Base-by-base conservation (phyloP, 2,329 filamentous ascomycete genomes). In the Neocatenulostroma microsporum region DNA sequence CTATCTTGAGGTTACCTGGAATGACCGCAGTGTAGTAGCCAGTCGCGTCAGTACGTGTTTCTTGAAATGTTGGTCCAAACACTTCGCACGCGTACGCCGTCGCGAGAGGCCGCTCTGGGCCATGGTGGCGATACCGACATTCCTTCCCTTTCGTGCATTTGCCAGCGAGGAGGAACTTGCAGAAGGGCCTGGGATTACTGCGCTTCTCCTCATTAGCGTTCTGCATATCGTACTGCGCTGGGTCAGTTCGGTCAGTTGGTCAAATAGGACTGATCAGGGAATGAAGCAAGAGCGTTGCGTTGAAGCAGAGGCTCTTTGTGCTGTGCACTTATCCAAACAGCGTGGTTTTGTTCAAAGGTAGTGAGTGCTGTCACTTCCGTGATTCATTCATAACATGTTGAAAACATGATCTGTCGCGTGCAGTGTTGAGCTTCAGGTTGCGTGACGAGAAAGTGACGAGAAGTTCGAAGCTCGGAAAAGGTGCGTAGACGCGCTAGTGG, bases 61-160 rank as follows among this genome's bases (percentile, higher is more conserved):
- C n/a, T n/a, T n/a, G n/a, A n/a, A n/a, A n/a, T n/a, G n/a, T n/a
- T n/a, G n/a, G n/a, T n/a, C n/a, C n/a, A n/a, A n/a, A 24, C 23
- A 9, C n/a, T 8, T 24, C 23, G 33, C 17, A 26, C 12, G 11
- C 21, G 27, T 28, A 35, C 5, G 21, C 23, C 3, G 33, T 35
- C 21, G 33, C 33, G 13, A 11, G 24, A n/a, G 33, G 26, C 34
- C 21, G 20, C 38, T 23, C 11, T 34, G 30, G 25, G 14, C 28
- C 20, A n/a, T 34, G n/a, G 35, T 40, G 33, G 17, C 21, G 25
- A 34, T 28, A 34, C 24, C 24, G 9, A 24, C 34, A 40, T 21
- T 30, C 7, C 2, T n/a, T 21, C 21, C 37, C 21, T 15, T 21
- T 34, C 18, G n/a, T 32, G 27, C 37, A 39, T 36, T 36, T 37